Evolutionary conservation across 2,329 filamentous ascomycete genomes (phyloP), one percentile per base, ranked within the genome.

Genomic region (Lasiodiplodia theobromae): DNA sequence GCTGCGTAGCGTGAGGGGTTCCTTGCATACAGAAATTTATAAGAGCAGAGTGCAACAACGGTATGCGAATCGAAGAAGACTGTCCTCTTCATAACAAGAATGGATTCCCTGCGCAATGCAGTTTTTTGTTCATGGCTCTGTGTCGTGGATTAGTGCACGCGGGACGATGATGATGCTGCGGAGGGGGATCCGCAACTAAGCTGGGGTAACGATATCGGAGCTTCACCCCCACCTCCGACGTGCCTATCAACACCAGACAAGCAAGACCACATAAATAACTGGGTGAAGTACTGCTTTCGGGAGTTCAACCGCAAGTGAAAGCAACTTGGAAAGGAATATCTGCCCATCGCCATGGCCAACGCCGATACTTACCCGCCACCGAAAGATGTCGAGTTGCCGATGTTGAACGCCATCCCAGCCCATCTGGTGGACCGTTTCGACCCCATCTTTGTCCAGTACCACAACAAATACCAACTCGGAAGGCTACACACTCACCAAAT

Each of bases 401-500:
- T 66, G 12, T 18, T 69, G 40, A 69, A 69, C 57, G 23, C 49
- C 37, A 69, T 69, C 25, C 67, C 67, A 14, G 60, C 56, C 14
- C 37, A 58, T 25, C 60, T 69, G 16, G 31, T 66, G 4, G 37
- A 23, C 23, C 60, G 60, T 40, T 69, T 69, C 38, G 67, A 69
- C 34, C 52, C 67, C n/a, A 53, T 25, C 4, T 69, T 65, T 44
- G 67, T 69, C 23, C 51, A 64, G 38, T 18, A 64, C 7, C 67
- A 65, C 37, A 64, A 68, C 51, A 64, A 44, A 38, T 64, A 68
- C 51, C 57, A 65, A 52, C 52, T 37, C 52, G 67, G 67, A 10
- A 60, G 67, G 25, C 38, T 68, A 37, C 60, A 68, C 25, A 68
- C 67, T 4, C 60, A 68, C 23, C 67, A 64, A 31, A 54, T 64